phyloP scores from a whole-genome alignment of 257 asterid genomes.

The Echites panduratus region DNA sequence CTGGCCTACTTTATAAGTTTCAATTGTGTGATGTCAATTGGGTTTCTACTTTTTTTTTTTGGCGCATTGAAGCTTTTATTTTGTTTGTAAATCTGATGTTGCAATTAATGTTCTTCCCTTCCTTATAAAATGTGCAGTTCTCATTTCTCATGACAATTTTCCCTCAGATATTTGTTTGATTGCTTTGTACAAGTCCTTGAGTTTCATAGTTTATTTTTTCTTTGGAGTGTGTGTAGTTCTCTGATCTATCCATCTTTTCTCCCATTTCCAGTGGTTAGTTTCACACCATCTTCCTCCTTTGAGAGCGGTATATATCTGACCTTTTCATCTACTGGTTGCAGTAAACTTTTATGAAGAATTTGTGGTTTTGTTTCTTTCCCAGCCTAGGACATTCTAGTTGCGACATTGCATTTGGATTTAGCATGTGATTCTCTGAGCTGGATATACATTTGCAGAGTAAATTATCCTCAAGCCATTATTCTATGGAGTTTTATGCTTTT shows the following conservation, averaged over 20 bases:
- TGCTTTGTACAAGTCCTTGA: background rate
- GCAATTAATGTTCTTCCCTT: background rate
- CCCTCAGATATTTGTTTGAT: background rate
- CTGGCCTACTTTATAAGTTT: background rate
- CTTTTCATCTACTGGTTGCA: too few species aligned
- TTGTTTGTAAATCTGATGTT: background rate
- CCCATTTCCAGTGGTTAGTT: background rate
- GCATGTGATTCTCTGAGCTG: background rate
- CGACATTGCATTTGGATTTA: background rate
- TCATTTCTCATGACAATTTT: background rate
- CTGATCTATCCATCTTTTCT: background rate
- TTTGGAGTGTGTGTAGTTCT: background rate
- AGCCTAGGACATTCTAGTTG: background rate
- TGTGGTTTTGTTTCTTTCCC: too few species aligned
- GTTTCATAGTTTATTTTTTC: background rate
- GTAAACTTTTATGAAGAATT: too few species aligned
- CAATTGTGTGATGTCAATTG: conserved; percentile 9
- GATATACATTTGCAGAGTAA: too few species aligned
- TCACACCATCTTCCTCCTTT: too few species aligned
- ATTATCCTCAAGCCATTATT: too few species aligned
- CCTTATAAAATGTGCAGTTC: background rate
- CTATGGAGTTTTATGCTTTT: too few species aligned
- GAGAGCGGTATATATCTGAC: too few species aligned
- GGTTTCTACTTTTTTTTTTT: background rate
- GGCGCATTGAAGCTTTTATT: background rate